Evolutionary conservation across 2,329 filamentous ascomycete genomes (phyloP).

Genomic region (Emmonsiellopsis sp.): DNA sequence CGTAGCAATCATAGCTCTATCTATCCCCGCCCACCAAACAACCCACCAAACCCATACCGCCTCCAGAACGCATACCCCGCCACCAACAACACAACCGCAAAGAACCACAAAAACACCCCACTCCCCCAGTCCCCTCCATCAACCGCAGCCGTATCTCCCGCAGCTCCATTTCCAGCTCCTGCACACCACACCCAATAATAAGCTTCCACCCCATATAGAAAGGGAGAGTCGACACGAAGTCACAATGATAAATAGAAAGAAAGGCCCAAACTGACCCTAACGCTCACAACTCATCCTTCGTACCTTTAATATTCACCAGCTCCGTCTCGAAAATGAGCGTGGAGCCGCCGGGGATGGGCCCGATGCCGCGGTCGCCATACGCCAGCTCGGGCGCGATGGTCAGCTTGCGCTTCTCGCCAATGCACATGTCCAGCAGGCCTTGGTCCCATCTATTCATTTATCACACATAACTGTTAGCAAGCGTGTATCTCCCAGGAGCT

Average conservation of each 20-base stretch:
- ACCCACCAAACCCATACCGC: not conserved
- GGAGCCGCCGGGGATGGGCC: constrained; percentile 73
- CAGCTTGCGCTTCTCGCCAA: constrained; percentile 82
- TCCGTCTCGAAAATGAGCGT: constrained; percentile 91
- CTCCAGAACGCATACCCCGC: not conserved
- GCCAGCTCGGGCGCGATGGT: constrained; percentile 81
- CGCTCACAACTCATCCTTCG: constrained; percentile 43
- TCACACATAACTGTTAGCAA: not conserved
- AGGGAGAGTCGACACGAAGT: too few relatives aligned
- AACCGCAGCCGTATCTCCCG: too few relatives aligned
- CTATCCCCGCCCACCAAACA: not conserved
- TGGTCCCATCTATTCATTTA: constrained; percentile 64
- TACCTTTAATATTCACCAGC: constrained; percentile 72
- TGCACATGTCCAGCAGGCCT: constrained; percentile 86
- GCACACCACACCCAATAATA: too few relatives aligned
- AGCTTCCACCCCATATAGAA: too few relatives aligned
- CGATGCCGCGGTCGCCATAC: constrained; percentile 68
- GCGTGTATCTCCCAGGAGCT: not conserved
- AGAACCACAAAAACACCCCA: not conserved
- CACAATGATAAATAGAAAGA: too few relatives aligned
- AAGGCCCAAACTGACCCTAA: not conserved
- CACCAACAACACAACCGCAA: not conserved
- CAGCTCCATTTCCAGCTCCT: too few relatives aligned
- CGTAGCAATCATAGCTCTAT: not conserved
- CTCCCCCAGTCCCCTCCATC: not conserved